Percentiles rank a stretch among this genome's conserved stretches.
phyloP scores from a whole-genome alignment of 2,329 filamentous ascomycete species.

The Calonectria henricotiae region DNA sequence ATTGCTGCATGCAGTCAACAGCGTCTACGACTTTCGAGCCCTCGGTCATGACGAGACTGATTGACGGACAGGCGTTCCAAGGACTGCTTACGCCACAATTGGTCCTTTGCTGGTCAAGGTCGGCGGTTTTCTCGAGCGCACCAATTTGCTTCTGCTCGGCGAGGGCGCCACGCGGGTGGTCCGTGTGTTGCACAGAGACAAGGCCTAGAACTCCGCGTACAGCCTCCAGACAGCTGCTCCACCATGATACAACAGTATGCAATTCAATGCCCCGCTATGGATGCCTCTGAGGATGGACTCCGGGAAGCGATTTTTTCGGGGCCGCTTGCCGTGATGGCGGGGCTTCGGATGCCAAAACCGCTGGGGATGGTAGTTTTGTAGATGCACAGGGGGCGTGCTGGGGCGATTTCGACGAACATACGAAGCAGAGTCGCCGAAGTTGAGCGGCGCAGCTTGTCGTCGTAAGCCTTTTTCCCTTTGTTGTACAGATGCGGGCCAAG shows the following conservation, averaged over 20 bases:
- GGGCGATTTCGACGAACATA: constrained; percentile 1
- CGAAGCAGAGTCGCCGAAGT: constrained; percentile 23
- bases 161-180: constrained; percentile 16
- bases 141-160: constrained; percentile 21
- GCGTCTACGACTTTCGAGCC: not conserved
- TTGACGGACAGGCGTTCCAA: not conserved
- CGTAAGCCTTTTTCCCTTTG: constrained; percentile 40
- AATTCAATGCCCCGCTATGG: constrained; percentile 19
- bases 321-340: not conserved
- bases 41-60: constrained; percentile 7
- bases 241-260: not conserved
- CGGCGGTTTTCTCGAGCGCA: not conserved
- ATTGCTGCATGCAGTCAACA: not conserved
- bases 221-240: not conserved
- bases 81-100: constrained; percentile 20
- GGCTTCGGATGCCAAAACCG: not conserved
- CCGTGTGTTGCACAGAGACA: not conserved
- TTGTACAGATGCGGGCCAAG: constrained; percentile 26
- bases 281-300: not conserved
- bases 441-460: constrained; percentile 38
- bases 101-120: not conserved
- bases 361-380: not conserved
- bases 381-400: not conserved
- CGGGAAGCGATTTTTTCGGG: constrained; percentile 11
- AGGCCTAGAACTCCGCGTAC: constrained; percentile 23